A percentile compares a stretch with the other conserved stretches of the same genome.
These are phyloP conservation scores for Crotalaria pallida DNA, from an alignment of 306 rosid species.

Conservation along the genomic window DNA sequence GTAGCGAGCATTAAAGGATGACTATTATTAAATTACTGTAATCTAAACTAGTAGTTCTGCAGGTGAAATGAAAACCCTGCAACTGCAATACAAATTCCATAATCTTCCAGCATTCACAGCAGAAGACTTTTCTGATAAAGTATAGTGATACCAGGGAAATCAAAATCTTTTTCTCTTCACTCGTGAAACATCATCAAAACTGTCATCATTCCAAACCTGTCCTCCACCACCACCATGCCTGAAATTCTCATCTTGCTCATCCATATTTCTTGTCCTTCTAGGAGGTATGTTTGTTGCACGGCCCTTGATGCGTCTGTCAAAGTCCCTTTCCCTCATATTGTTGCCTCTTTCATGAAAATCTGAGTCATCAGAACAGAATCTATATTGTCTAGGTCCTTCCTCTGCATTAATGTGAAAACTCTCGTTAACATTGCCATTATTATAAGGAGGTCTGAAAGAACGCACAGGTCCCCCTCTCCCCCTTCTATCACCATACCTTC, in stretches of 20 bases:
- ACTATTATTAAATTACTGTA: slow-evolving; percentile 12
- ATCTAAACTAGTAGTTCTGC: slow-evolving; percentile 28
- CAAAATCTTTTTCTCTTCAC: slow-evolving; percentile 73
- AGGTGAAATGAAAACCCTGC: slow-evolving; percentile 18
- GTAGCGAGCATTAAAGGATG: not conserved
- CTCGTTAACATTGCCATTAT: slow-evolving; percentile 48
- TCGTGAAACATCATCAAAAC: slow-evolving; percentile 61
- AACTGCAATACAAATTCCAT: slow-evolving; percentile 14
- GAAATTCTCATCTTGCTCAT: slow-evolving; percentile 64
- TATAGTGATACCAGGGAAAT: not conserved
- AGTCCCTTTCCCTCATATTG: slow-evolving; percentile 62
- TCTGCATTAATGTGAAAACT: slow-evolving; percentile 56
- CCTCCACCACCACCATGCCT: slow-evolving; percentile 40
- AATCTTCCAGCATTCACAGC: slow-evolving; percentile 9
- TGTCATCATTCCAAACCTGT: slow-evolving; percentile 64
- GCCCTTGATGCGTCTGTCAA: slow-evolving; percentile 60
- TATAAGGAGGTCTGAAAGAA: slow-evolving; percentile 63
- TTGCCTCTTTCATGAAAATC: slow-evolving; percentile 78
- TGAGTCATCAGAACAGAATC: slow-evolving; percentile 64
- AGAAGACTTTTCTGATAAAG: not conserved
- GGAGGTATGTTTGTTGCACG: slow-evolving; percentile 59
- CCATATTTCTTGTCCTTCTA: slow-evolving; percentile 67
- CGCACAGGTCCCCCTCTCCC: slow-evolving; percentile 55
- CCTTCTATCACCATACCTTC: slow-evolving; percentile 71
- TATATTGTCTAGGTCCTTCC: slow-evolving; percentile 55